Percentiles rank a stretch among this genome's conserved stretches.
These are phyloP conservation scores for Candida manassasensis DNA, from an alignment of 805 yeast genomes.

Conservation along the genomic window DNA sequence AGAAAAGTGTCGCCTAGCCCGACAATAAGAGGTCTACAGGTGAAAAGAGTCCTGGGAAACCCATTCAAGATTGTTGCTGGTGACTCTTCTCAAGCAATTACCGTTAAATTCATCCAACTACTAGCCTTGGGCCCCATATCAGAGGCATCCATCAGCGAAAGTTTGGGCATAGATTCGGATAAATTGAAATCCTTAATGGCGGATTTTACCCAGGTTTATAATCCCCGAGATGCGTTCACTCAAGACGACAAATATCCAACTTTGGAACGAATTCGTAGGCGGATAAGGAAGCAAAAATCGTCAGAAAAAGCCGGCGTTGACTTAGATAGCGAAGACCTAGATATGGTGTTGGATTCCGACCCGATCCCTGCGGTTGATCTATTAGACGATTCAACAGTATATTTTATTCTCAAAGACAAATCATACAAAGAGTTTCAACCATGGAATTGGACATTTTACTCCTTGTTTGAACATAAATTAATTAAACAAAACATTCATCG, in stretches of 20 bases:
- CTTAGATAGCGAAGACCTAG: constrained; percentile 7
- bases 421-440: constrained; percentile 37
- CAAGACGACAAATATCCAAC: constrained; percentile 27
- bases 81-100: constrained; percentile 6
- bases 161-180: constrained; percentile 9
- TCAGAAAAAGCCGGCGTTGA: constrained; percentile 1
- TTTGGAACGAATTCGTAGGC: constrained; percentile 3
- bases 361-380: neutral
- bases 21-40: neutral
- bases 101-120: constrained; percentile 35
- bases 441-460: constrained; percentile 31
- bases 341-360: constrained; percentile 2
- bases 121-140: constrained; percentile 48
- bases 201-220: constrained; percentile 27
- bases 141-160: constrained; percentile 18
- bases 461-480: constrained; percentile 26
- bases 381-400: neutral
- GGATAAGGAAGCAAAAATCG: neutral
- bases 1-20: constrained; percentile 5
- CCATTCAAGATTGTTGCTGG: neutral
- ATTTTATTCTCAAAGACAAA: constrained; percentile 35
- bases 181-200: constrained; percentile 17
- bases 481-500: constrained; percentile 30
- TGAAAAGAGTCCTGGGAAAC: constrained; percentile 1
- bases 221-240: constrained; percentile 27